Percentiles rank a stretch among this genome's conserved stretches.
phyloP scores from a whole-genome alignment of 495 filamentous ascomycete genomes.

The Aspergillus homomorphus region DNA sequence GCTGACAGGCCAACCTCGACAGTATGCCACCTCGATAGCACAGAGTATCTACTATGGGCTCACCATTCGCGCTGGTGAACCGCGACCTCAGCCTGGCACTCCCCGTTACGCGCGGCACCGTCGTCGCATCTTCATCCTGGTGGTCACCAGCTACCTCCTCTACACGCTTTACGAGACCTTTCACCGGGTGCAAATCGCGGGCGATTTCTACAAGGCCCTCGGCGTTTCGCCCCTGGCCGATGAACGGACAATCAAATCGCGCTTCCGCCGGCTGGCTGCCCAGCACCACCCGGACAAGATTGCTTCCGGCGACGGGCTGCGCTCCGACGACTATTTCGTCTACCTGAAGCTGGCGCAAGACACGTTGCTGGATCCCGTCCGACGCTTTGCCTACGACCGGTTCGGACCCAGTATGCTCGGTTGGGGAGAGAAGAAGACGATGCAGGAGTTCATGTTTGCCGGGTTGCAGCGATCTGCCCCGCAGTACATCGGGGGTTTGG shows the following conservation, averaged over 20 bases:
- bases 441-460: slow-evolving; percentile 67
- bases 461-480: slow-evolving; percentile 58
- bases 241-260: slow-evolving; percentile 75
- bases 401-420: slow-evolving; percentile 74
- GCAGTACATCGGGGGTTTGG: slow-evolving; percentile 63
- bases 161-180: slow-evolving; percentile 95
- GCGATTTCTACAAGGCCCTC: slow-evolving; percentile 76
- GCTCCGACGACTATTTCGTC: slow-evolving; percentile 65
- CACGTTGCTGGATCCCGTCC: slow-evolving; percentile 71
- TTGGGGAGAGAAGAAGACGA: slow-evolving; percentile 67
- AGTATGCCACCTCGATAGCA: slow-evolving; percentile 76
- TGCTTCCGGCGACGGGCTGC: slow-evolving; percentile 23
- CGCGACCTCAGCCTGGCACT: slow-evolving; percentile 69
- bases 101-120: slow-evolving; percentile 68
- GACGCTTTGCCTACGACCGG: slow-evolving; percentile 88
- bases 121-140: slow-evolving; percentile 74
- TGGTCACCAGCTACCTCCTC: slow-evolving; percentile 77
- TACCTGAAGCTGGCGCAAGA: slow-evolving; percentile 81
- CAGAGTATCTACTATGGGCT: slow-evolving; percentile 84
- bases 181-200: slow-evolving; percentile 64
- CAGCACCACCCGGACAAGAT: slow-evolving; percentile 89
- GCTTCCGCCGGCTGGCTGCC: slow-evolving; percentile 80
- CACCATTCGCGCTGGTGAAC: slow-evolving; percentile 87
- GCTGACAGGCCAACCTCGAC: slow-evolving; percentile 10
- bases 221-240: slow-evolving; percentile 63